phyloP scores from a whole-genome alignment of 495 filamentous ascomycete species.

The Elasticomyces elasticus region DNA sequence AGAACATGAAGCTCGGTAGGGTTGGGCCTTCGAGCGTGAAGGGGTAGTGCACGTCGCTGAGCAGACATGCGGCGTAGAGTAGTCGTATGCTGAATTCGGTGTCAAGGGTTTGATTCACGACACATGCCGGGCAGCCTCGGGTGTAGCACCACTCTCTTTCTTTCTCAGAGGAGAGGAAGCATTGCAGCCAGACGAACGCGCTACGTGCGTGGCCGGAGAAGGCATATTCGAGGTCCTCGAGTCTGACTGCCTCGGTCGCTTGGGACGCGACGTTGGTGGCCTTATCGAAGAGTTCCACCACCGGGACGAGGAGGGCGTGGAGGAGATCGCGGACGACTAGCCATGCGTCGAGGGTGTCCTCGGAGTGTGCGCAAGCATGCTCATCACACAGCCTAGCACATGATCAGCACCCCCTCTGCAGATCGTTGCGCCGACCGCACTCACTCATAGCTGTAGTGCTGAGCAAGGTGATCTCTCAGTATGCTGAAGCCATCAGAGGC shows the following conservation, averaged over 20 bases:
- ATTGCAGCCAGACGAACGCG: conserved; percentile 52
- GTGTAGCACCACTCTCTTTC: conserved; percentile 51
- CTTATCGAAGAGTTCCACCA: conserved; percentile 48
- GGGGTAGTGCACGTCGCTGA: conserved; percentile 37
- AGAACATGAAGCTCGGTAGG: conserved; percentile 44
- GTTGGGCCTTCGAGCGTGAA: conserved; percentile 18
- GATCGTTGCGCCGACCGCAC: too few relatives aligned
- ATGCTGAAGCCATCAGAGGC: conserved; percentile 17
- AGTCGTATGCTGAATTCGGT: conserved; percentile 52
- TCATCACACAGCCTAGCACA: conserved; percentile 10
- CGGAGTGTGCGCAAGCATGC: conserved; percentile 1
- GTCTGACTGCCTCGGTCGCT: conserved; percentile 37
- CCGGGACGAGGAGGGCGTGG: conserved; percentile 48
- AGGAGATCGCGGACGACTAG: conserved; percentile 53
- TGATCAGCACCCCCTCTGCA: too few relatives aligned
- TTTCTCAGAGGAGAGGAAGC: conserved; percentile 41
- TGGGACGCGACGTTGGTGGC: conserved; percentile 41
- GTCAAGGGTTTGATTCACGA: conserved; percentile 44
- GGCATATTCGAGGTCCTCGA: conserved; percentile 48
- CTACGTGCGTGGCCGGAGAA: conserved; percentile 49
- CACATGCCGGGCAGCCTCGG: conserved; percentile 48
- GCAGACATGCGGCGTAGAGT: conserved; percentile 44
- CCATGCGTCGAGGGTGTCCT: conserved; percentile 24
- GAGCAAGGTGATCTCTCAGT: conserved; percentile 13
- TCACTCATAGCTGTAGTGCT: conserved; percentile 15